Evolutionary conservation across 1,139 yeast species (phyloP), one percentile per base, ranked within the genome.

Genomic region (Keqinozyma sinolaborantium): DNA sequence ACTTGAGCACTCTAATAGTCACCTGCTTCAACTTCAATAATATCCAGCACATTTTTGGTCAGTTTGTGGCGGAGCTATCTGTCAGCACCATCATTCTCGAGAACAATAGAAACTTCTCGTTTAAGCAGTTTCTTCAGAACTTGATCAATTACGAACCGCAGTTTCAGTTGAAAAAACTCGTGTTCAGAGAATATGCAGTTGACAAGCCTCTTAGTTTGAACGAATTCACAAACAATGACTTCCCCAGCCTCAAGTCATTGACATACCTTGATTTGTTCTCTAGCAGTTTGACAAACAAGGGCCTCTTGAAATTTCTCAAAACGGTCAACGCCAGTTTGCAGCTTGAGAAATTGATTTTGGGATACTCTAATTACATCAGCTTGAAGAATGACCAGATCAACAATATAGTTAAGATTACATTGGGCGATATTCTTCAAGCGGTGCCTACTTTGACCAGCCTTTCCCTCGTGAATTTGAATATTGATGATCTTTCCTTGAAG

Each of bases 401-500:
- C 21, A 29, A 39, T 20, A 30, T 34, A 26, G 34, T 43, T 1
- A 43, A 44, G 20, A 35, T 59, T 5, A 44, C 49, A 13, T 36
- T 61, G 6, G 34, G 24, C 14, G 54, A 55, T 3, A 42, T 65
- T 1, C 39, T 66, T 3, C 27, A 32, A 5, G 23, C 45, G 1
- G 51, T 50, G 2, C 70, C 68, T 0, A 24, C 41, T 2, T 40
- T 68, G 7, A 31, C 39, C 5, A 36, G 41, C 3, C 47, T 68
- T 6, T 53, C 50, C 16, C 37, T 68, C 23, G 55, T 61, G 26
- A 72, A 68, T 30, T 36, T 64, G 34, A 69, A 64, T 28, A 44
- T 68, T 23, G 73, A 67, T 38, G 58, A 58, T 35, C 50, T 53
- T 6, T 52, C 70, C 0, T 52, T 67, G 56, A 52, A 50, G 25